Conservation (phyloP, 2,329 filamentous ascomycete genomes). For the Phaeosphaeriaceae sp. region DNA sequence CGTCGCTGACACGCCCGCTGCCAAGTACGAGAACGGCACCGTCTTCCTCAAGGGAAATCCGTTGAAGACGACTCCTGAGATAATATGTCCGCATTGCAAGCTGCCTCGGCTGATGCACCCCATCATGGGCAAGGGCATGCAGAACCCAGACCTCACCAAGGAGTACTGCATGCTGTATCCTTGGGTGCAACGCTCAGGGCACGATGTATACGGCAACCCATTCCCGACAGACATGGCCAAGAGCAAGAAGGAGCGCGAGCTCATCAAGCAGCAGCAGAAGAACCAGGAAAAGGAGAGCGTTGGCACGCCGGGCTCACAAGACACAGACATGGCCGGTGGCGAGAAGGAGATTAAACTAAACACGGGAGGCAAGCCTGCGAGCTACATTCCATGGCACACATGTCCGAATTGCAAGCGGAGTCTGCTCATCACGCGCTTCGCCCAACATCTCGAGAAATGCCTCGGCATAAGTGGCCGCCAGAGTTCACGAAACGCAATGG, state of each 20-base stretch:
- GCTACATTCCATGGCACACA: slow-evolving; percentile 61
- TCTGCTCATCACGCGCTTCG: slow-evolving; percentile 66
- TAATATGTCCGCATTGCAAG: slow-evolving; percentile 76
- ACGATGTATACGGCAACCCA: slow-evolving; percentile 83
- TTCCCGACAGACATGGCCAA: slow-evolving; percentile 79
- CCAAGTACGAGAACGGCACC: slow-evolving; percentile 72
- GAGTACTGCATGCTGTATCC: slow-evolving; percentile 82
- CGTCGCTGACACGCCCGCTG: slow-evolving; percentile 66
- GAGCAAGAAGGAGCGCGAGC: slow-evolving; percentile 75
- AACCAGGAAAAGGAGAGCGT: slow-evolving; percentile 52
- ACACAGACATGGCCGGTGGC: slow-evolving; percentile 47
- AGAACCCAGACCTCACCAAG: slow-evolving; percentile 63
- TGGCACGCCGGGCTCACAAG: slow-evolving; percentile 55
- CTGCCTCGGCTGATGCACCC: slow-evolving; percentile 76
- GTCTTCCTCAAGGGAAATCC: slow-evolving; percentile 75
- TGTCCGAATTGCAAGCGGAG: slow-evolving; percentile 69
- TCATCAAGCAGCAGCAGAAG: slow-evolving; percentile 52
- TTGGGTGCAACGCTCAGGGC: slow-evolving; percentile 77
- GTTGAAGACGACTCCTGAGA: slow-evolving; percentile 72
- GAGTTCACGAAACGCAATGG: slow-evolving; percentile 58
- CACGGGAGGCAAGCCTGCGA: slow-evolving; percentile 54
- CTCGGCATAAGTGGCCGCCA: slow-evolving; percentile 64
- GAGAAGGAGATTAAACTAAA: slow-evolving; percentile 57
- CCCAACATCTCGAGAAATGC: slow-evolving; percentile 68
- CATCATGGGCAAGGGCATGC: slow-evolving; percentile 72